Conservation (phyloP, 2,329 filamentous ascomycete species). For the Colletotrichum cereale region DNA sequence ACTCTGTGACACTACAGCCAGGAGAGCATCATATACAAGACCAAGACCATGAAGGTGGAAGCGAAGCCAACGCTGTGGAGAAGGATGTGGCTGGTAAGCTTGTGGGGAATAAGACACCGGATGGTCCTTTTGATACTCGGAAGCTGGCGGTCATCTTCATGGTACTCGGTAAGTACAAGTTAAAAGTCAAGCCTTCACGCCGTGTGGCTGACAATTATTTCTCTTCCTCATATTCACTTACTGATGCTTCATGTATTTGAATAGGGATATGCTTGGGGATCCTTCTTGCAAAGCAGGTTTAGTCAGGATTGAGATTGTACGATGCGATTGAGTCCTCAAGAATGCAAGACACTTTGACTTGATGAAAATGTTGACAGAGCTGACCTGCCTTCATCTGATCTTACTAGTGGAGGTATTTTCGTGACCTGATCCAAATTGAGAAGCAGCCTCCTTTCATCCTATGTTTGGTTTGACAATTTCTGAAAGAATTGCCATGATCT, state of each 20-base stretch:
- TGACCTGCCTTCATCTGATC: neutral
- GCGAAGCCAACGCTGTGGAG: neutral
- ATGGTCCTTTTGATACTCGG: neutral
- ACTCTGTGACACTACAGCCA: neutral
- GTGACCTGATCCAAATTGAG: too few relatives aligned
- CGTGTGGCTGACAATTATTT: neutral
- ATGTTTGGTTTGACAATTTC: too few relatives aligned
- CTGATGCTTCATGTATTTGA: neutral
- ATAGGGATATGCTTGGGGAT: neutral
- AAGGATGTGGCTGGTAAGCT: neutral
- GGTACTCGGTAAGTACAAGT: neutral
- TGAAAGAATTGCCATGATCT: neutral
- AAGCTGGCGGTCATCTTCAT: neutral
- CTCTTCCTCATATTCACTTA: neutral
- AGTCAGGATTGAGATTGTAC: neutral
- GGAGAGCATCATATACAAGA: neutral
- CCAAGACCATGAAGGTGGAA: neutral
- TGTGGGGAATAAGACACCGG: neutral
- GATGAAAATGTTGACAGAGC: neutral
- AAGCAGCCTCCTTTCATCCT: neutral
- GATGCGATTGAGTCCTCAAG: too few relatives aligned
- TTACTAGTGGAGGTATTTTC: neutral
- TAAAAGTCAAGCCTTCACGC: neutral
- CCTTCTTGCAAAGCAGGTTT: neutral
- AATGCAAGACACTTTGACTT: too few relatives aligned